Evolutionary conservation across 2,329 filamentous ascomycete genomes (phyloP), one percentile per base, ranked within the genome.

Genomic region (Talaromyces amestolkiae): DNA sequence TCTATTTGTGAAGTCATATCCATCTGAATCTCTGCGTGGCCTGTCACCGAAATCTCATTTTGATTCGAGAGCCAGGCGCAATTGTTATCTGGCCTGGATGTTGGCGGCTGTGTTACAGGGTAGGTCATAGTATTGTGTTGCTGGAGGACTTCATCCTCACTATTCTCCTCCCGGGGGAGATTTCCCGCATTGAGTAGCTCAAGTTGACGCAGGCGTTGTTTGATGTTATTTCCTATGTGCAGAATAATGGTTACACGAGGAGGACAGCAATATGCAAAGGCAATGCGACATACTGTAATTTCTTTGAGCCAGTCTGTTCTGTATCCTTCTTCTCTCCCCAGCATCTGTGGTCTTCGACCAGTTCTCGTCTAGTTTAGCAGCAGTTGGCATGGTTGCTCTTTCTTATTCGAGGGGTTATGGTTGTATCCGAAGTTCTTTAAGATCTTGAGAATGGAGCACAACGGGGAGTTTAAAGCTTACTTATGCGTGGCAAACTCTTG

Each of bases 11-110:
- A 53, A 53, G 49, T 53, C 49, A 53, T 53, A 53, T 53, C 49
- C 49, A 53, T 53, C 49, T 53, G 49, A 11, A 53, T 53, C n/a
- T 53, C 49, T 53, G 49, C 27, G 8, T 53, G 49, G 7, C 49
- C 49, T n/a, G 49, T 53, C 49, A 53, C 49, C 49, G 49, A 53
- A n/a, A 53, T 53, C 15, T 53, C 49, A n/a, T 53, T 53, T n/a
- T 53, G 49, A 33, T 53, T 53, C 15, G 49, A 33, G 15, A 53
- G 49, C 49, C 49, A 53, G 15, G 49, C 31, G 24, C 49, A 53
- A 53, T 33, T 53, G n/a, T 53, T 53, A 53, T 53, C 49, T 6
- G 49, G 49, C 49, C 49, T 33, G 27, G 24, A 31, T 53, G 49
- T 53, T 53, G 49, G 49, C 49, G 49, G 49, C 13, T 53, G 49